Conservation (phyloP, 805 yeast genomes). For the Metschnikowia shivogae region DNA sequence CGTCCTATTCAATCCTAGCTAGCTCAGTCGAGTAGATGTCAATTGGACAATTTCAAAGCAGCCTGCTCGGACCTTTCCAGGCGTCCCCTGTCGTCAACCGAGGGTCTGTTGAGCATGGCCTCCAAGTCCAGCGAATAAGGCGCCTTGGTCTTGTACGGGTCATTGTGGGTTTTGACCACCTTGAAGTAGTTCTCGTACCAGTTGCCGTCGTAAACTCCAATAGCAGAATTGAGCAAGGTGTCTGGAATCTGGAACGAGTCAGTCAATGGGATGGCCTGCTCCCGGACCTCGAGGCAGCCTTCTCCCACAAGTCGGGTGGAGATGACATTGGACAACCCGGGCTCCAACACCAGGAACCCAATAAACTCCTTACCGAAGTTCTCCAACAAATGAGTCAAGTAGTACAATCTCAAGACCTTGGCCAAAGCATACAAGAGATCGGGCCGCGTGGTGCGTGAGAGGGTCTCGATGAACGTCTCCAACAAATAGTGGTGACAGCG, state of each 20-base stretch:
- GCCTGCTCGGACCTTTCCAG: slow-evolving; percentile 8
- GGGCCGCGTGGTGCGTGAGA: slow-evolving; percentile 23
- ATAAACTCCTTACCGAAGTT: slow-evolving; percentile 36
- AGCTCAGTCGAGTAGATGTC: not conserved
- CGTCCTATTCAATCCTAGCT: too few species aligned
- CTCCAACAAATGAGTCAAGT: slow-evolving; percentile 23
- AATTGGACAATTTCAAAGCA: slow-evolving; percentile 14
- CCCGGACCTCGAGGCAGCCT: slow-evolving; percentile 14
- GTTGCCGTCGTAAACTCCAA: slow-evolving; percentile 19
- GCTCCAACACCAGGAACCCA: slow-evolving; percentile 30
- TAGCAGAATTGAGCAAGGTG: slow-evolving; percentile 17
- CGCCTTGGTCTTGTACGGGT: slow-evolving; percentile 18
- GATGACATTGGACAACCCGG: slow-evolving; percentile 26
- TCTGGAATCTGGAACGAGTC: slow-evolving; percentile 22
- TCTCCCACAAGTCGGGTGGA: slow-evolving; percentile 19
- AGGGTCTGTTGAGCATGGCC: slow-evolving; percentile 18
- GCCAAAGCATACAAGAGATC: slow-evolving; percentile 25
- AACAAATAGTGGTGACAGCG: slow-evolving; percentile 42
- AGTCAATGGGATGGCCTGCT: slow-evolving; percentile 16
- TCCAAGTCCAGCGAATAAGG: slow-evolving; percentile 18
- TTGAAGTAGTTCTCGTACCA: slow-evolving; percentile 19
- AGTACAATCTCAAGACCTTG: slow-evolving; percentile 32
- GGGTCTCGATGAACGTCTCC: slow-evolving; percentile 23
- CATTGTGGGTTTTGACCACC: slow-evolving; percentile 18
- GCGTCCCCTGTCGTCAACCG: slow-evolving; percentile 13